Base-by-base conservation (phyloP, 78 protist genomes). In the Dictyostelium capitatum region DNA sequence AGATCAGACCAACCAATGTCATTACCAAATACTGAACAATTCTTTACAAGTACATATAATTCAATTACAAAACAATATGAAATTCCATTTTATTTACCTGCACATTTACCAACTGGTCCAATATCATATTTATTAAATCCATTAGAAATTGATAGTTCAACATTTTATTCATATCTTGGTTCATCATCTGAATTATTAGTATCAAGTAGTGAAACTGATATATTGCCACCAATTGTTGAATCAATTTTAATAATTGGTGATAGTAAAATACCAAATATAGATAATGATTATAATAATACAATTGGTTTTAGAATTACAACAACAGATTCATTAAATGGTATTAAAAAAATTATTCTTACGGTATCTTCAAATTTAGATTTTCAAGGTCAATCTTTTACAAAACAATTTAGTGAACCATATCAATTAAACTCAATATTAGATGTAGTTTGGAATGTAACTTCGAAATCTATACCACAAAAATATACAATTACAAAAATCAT, bases 61-160 rank as follows among this genome's bases (percentile, higher is more conserved):
- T 57, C 67, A 57, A 9, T 3, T 0, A 20, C 14, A 0, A 2
- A 3, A 17, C 30, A n/a, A 7, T 57, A 57, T 57, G 67, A 57
- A 57, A 23, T 57, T 20, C 10, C 14, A n/a, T 57, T 57, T 57
- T 10, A 57, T n/a, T 57, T 57, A 57, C 67, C 67, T n/a, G 67
- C 67, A 20, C 32, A 14, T 57, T 57, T 57, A 57, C 67, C 67
- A 20, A 20, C 15, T 57, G 67, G 67, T 8, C 32, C 67, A 23
- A 57, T 57, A 9, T 23, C 67, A 6, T 57, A 57, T 9, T 7
- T 57, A n/a, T 57, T 57, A 57, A 57, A 57, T 57, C 67, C 67
- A 57, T 9, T 57, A 6, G 67, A 57, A 57, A 57, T 57, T 57
- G 67, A 57, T 57, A 57, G 67, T 23, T 57, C 67, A n/a, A 57